Base-by-base conservation (phyloP, 1,284 basidiomycete genomes). In the Microbotryum intermedium region DNA sequence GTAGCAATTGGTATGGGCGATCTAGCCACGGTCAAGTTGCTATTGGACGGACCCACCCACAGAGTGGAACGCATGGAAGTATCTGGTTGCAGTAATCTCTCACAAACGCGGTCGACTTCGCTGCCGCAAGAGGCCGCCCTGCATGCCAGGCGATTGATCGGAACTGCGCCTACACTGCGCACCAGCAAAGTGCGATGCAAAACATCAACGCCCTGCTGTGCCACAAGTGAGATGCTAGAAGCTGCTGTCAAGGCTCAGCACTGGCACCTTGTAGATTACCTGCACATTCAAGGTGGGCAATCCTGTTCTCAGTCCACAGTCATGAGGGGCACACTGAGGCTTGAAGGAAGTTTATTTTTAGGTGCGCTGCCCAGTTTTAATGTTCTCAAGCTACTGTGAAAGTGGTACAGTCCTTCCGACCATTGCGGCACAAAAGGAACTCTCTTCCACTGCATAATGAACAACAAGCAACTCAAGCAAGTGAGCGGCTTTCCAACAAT, bases 1-100 rank as follows among this genome's bases (percentile, higher is more conserved):
- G 80, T 88, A 6, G 90, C 90, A 3, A 86, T 92, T 54, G 79
- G 80, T 55, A 80, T 81, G 64, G 82, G 81, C 64, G 82, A 90
- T 66, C 74, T 91, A 13, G 65, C 69, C 0, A 76, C 90, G 56
- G 83, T 93, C 34, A 83, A 80, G 70, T 73, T 86, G 73, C 79
- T 93, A 23, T 78, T 93, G 53, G 89, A 93, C 18, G 34, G 72
- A 77, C 80, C 51, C 74, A 71, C 43, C 76, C 74, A 7, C 62
- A 64, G 18, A 21, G 23, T 21, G 28, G 26, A 18, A 8, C 21
- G 13, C 29, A 8, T n/a, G 25, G 39, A 44, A 57, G 34, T 42
- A 8, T 42, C 34, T 23, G 6, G 55, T 34, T 4, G 59, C 49
- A 10, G 42, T 20, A n/a, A 43, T 5, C 18, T 29, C n/a, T 44